These are phyloP conservation scores for Dactylellina cionopaga DNA, from an alignment of 2,329 filamentous ascomycete species.

Conservation along the genomic window DNA sequence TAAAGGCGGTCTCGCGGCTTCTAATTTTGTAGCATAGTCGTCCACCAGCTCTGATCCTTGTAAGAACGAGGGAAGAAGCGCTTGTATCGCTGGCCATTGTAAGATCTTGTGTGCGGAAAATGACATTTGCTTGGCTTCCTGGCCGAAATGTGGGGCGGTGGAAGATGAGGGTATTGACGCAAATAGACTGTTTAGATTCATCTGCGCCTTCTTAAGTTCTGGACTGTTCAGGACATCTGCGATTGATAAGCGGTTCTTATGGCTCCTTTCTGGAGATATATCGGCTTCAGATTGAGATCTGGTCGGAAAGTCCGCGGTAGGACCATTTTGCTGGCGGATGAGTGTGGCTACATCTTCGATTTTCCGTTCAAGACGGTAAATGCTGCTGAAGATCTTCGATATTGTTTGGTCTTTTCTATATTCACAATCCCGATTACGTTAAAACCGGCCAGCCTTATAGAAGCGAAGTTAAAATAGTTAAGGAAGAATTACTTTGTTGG, in stretches of 20 bases:
- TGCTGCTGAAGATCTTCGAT: constrained; percentile 67
- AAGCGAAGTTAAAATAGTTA: background rate
- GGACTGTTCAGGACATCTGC: constrained; percentile 60
- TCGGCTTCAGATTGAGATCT: constrained; percentile 57
- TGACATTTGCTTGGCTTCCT: constrained; percentile 44
- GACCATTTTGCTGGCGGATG: constrained; percentile 58
- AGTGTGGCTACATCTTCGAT: constrained; percentile 64
- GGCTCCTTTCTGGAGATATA: constrained; percentile 56
- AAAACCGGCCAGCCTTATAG: background rate
- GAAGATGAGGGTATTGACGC: background rate
- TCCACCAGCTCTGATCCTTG: constrained; percentile 61
- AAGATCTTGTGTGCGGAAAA: constrained; percentile 64
- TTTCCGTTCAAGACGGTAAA: constrained; percentile 67
- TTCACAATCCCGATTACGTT: background rate
- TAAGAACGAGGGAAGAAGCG: constrained; percentile 62
- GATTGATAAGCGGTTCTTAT: constrained; percentile 43
- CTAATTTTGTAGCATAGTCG: constrained; percentile 66
- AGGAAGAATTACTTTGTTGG: constrained; percentile 63
- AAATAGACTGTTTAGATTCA: constrained; percentile 8
- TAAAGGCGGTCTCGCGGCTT: constrained; percentile 63
- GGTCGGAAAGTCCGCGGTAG: constrained; percentile 47
- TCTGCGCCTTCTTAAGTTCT: constrained; percentile 63
- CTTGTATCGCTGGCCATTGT: constrained; percentile 64
- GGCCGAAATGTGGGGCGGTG: constrained; percentile 11
- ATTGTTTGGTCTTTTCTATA: constrained; percentile 67